These are phyloP conservation scores for Nakaseomyces uthaithaninus DNA, from an alignment of 1,139 yeast species.

Conservation along the genomic window DNA sequence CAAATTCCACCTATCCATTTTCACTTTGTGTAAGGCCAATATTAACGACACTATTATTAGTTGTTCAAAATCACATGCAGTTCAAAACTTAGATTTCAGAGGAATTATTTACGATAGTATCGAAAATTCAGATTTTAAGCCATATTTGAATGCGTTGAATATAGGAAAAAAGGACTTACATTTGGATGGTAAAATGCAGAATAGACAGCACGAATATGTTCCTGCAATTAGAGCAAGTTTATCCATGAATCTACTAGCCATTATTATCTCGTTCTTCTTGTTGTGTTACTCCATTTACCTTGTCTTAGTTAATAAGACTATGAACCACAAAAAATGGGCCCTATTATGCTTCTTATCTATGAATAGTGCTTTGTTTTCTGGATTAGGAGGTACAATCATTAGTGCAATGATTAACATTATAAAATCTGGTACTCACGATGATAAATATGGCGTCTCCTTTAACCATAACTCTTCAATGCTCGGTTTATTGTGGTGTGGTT, in stretches of 20 bases:
- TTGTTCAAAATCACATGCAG: conserved; percentile 28
- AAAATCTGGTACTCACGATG: conserved; percentile 29
- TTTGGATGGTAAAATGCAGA: conserved; percentile 22
- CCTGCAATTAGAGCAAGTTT: conserved; percentile 27
- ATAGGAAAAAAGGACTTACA: conserved; percentile 15
- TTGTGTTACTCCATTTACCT: conserved; percentile 11
- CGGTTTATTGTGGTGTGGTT: conserved; percentile 30
- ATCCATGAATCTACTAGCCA: conserved; percentile 22
- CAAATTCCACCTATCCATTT: conserved; percentile 27
- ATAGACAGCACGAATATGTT: conserved; percentile 26
- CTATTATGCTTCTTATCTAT: conserved; percentile 11
- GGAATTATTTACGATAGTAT: conserved; percentile 7
- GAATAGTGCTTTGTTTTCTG: conserved; percentile 20
- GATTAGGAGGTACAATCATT: conserved; percentile 25
- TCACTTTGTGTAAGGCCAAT: conserved; percentile 26
- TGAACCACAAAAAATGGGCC: conserved; percentile 13
- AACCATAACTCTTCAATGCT: conserved; percentile 21
- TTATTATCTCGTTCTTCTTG: conserved; percentile 18
- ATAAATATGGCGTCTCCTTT: conserved; percentile 26
- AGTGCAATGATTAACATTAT: conserved; percentile 27
- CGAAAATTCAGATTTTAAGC: conserved; percentile 15
- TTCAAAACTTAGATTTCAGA: conserved; percentile 24
- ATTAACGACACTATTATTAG: conserved; percentile 17
- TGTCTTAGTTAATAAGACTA: conserved; percentile 5
- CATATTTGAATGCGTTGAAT: conserved; percentile 18